These are phyloP conservation scores for Hericium alpestre DNA, from an alignment of 768 basidiomycete species.

Conservation along the genomic window DNA sequence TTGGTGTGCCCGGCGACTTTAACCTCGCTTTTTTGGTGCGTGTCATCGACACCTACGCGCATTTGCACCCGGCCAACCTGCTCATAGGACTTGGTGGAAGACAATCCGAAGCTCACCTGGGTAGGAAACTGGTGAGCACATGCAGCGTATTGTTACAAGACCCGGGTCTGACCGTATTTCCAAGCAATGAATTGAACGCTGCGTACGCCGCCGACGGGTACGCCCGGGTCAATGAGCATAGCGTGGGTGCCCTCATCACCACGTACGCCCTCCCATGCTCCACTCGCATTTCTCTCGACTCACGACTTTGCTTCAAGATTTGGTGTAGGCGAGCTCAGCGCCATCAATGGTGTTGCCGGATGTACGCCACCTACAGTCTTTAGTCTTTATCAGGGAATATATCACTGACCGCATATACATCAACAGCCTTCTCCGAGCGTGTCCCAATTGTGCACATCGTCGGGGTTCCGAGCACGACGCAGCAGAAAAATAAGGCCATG, in stretches of 20 bases:
- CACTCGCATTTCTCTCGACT: background rate
- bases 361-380: slow-evolving; percentile 25
- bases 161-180: slow-evolving; percentile 1
- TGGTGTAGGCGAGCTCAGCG: slow-evolving; percentile 89
- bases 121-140: slow-evolving; percentile 65
- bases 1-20: slow-evolving; percentile 84
- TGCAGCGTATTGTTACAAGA: background rate
- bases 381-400: background rate
- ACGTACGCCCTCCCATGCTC: slow-evolving; percentile 36
- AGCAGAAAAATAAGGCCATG: slow-evolving; percentile 62
- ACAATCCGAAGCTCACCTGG: slow-evolving; percentile 70
- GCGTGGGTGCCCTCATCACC: slow-evolving; percentile 65
- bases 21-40: slow-evolving; percentile 41
- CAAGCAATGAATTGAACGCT: slow-evolving; percentile 75
- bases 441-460: slow-evolving; percentile 86
- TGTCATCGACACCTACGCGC: background rate
- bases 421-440: slow-evolving; percentile 73
- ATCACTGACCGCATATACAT: background rate
- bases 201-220: slow-evolving; percentile 92
- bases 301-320: slow-evolving; percentile 35
- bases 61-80: background rate
- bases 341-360: slow-evolving; percentile 76
- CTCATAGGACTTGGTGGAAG: slow-evolving; percentile 69
- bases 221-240: slow-evolving; percentile 70
- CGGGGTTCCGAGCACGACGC: slow-evolving; percentile 65